Base-by-base conservation (phyloP, 805 yeast species). In the Nakazawaea wyomingensis region DNA sequence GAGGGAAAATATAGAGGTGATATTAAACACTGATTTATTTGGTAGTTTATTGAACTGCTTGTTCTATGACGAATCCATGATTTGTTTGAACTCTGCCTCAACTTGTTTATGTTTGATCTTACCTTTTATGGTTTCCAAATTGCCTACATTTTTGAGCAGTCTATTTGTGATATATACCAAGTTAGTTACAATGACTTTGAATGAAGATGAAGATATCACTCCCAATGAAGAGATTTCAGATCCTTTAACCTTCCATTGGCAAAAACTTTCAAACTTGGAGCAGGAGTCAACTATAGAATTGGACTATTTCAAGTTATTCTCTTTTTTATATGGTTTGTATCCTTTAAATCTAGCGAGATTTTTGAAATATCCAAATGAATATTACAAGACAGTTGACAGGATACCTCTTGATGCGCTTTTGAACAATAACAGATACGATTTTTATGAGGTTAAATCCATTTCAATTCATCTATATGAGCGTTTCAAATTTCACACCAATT, bases 271-370 rank as follows among this genome's bases (percentile, higher is more conserved):
- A 3, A 37, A 27, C 14, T 28, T 18, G 11, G 34, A 27, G 7
- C 13, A 13, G 9, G 33, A 28, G 11, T 22, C 14, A 3, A 7
- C 6, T 5, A 37, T 18, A 18, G 34, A 42, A 34, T 9, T 21
- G 17, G 31, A 37, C n/a, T 26, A 21, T 41, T 47, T 17, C 26
- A 49, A 68, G 34, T 53, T 76, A n/a, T 68, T 68, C 41, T 68
- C 76, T 1, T 57, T 76, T 20, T 53, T 80, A 1, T 81, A 81
- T 49, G 85, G 82, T 0, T 54, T 80, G 10, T 80, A 68, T 46
- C 85, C 86, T 0, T 54, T 67, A 18, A 74, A 74, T 47, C 58
- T 78, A 4, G 50, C 69, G 19, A 49, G 54, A 5, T 79, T 74
- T 50, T 48, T 69, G 16, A 60, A 65, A 17, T 55, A 60, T 34